Percentiles rank a stretch among this genome's conserved stretches.
Conservation (phyloP, 1,284 basidiomycete genomes). For the Malassezia japonica region DNA sequence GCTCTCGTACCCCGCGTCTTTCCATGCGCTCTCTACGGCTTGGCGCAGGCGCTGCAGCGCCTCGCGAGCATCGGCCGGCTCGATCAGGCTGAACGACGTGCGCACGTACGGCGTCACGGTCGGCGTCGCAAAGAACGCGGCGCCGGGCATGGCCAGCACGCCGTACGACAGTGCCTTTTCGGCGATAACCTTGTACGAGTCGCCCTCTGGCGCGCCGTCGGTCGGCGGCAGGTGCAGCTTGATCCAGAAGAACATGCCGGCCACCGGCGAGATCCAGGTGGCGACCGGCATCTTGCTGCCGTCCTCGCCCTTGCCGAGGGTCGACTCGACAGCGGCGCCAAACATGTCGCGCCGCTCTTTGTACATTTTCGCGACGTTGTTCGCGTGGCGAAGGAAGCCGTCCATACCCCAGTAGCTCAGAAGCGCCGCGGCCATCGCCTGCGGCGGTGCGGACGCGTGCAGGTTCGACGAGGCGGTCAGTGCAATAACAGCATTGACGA, state of each 20-base stretch:
- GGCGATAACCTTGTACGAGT: conserved; percentile 67
- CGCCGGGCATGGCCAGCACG: conserved; percentile 70
- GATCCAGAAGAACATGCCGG: conserved; percentile 56
- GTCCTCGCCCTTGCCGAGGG: conserved; percentile 59
- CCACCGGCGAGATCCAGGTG: conserved; percentile 68
- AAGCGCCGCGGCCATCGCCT: conserved; percentile 63
- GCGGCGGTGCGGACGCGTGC: conserved; percentile 61
- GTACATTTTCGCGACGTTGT: conserved; percentile 66
- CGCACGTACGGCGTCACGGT: conserved; percentile 35
- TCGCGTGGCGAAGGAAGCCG: conserved; percentile 66
- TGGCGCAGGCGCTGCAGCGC: conserved; percentile 29
- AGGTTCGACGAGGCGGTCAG: conserved; percentile 64
- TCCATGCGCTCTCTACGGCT: conserved; percentile 36
- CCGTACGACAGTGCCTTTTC: conserved; percentile 69
- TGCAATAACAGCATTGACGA: conserved; percentile 66
- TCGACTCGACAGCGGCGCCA: conserved; percentile 62
- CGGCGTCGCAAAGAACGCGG: conserved; percentile 52
- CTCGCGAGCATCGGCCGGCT: conserved; percentile 32
- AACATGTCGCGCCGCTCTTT: conserved; percentile 67
- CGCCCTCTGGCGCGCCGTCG: conserved; percentile 50
- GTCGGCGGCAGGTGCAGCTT: conserved; percentile 39
- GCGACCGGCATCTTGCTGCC: conserved; percentile 22
- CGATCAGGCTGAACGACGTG: conserved; percentile 37
- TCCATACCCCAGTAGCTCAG: conserved; percentile 61
- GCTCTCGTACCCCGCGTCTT: conserved; percentile 21